Base-by-base conservation (phyloP, 129 eudicot genomes). In the sunflower (Helianthus annuus) region DNA sequence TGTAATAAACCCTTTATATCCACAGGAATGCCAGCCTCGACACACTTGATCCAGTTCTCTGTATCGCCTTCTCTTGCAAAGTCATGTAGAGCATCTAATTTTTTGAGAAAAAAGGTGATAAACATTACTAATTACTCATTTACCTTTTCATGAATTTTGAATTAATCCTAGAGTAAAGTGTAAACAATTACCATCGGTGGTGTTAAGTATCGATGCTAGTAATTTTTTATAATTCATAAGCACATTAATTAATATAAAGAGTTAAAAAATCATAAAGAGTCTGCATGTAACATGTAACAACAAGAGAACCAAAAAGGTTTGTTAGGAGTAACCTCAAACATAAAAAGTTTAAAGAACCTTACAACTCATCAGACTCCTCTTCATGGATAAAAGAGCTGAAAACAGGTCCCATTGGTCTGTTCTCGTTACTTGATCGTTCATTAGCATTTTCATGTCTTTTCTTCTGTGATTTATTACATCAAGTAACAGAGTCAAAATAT, bases 381-480 rank as follows among this genome's bases (percentile, higher is more conserved):
- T 94, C 98, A 65, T 85, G 83, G 73, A 86, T 80, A 32, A 81
- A 83, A 60, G 87, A 65, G 84, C 98, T 94, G 79, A 94, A 94
- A 64, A 94, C 97, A 73, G 98, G 97, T 85, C 98, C 98, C 92
- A 94, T 94, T 8, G 96, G 98, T 80, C 79, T 86, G 39, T 89
- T 76, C 57, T 87, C 96, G 5, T 79, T 70, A 80, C 69, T 79
- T 40, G 78, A 71, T 72, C 76, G 60, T 64, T 83, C 87, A 29
- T 56, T 69, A 73, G 70, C 66, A 74, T 78, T 77, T 81, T 74
- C 87, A 74, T 76, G 77, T 72, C 69, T 81, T 73, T 48, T 81
- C 82, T 90, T 85, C 96, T 87, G 87, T 76, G 68, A 4, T 76
- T 79, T 46, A 36, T 64, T 34, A 58, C 27, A 78, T 48, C 62